These are phyloP conservation scores for Staphylotrichum longicolle DNA, from an alignment of 495 filamentous ascomycete genomes.

Conservation along the genomic window DNA sequence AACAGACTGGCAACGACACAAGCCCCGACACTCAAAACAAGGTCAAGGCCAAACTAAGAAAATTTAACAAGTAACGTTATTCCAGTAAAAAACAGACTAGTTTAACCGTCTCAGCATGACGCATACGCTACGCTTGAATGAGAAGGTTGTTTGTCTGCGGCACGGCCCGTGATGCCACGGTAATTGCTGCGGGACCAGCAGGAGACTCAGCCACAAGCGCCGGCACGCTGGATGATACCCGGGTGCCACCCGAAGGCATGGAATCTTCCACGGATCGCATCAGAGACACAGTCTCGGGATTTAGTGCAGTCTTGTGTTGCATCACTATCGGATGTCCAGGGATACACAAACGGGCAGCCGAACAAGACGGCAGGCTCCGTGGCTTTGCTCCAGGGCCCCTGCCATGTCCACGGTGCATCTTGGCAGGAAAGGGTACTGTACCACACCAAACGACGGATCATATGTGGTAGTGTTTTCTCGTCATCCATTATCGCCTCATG, in stretches of 20 bases:
- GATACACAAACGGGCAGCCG: not conserved
- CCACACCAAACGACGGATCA: constrained; percentile 2
- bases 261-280: not conserved
- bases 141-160: too few relatives aligned
- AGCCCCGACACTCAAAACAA: too few relatives aligned
- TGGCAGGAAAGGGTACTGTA: constrained; percentile 8
- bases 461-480: not conserved
- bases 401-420: constrained; percentile 1
- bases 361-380: not conserved
- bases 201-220: too few relatives aligned
- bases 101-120: too few relatives aligned
- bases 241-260: not conserved
- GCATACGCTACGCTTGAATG: too few relatives aligned
- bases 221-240: not conserved
- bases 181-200: too few relatives aligned
- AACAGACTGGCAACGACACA: too few relatives aligned
- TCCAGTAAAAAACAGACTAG: too few relatives aligned
- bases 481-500: not conserved
- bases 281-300: constrained; percentile 1
- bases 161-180: too few relatives aligned
- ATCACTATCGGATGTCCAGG: not conserved
- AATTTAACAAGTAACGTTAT: too few relatives aligned
- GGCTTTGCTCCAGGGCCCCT: not conserved
- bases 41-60: too few relatives aligned
- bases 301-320: constrained; percentile 2